Base-by-base conservation (phyloP, 1,284 basidiomycete genomes). In the Ganoderma multipileum region DNA sequence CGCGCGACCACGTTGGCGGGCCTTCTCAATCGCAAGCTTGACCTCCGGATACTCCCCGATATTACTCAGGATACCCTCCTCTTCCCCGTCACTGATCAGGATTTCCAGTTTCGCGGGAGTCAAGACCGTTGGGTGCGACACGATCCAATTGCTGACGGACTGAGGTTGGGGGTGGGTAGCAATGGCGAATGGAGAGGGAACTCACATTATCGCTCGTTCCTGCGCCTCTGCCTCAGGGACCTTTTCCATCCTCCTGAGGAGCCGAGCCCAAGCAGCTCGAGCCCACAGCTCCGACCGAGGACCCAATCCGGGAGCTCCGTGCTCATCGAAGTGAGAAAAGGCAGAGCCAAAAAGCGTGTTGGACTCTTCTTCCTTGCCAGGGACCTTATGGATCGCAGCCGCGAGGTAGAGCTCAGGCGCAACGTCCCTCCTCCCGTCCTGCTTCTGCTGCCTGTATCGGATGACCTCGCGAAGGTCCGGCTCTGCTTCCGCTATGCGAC, bases 401-500 rank as follows among this genome's bases (percentile, higher is more conserved):
- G 71, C 69, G 63, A 72, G 71, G 66, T 66, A 72, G 28, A 72
- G 69, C 44, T 67, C 67, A 7, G 69, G 71, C 14, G 65, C 41
- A 3, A 72, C 64, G 60, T 72, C 71, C 39, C 62, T 59, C 68
- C 67, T 70, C 55, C 52, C 67, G 50, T 62, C 66, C 58, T 28
- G 52, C 65, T 69, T 70, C 20, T 18, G 57, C 61, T 69, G 59
- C 18, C 67, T 66, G 33, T 69, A 69, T 36, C 65, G 69, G 41
- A 71, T 57, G 58, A 72, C 66, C 44, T 72, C 69, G 42, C 73
- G 73, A 72, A 75, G 71, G 42, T 60, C 71, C 3, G 69, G 65
- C 60, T 75, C 75, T 9, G 75, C 75, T 50, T 72, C 74, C 2
- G 66, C 30, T 39, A 75, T 73, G 41, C 72, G 68, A 52, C 72